Evolutionary conservation across 2,329 filamentous ascomycete species (phyloP).

Genomic region (Pseudocercospora eumusae): DNA sequence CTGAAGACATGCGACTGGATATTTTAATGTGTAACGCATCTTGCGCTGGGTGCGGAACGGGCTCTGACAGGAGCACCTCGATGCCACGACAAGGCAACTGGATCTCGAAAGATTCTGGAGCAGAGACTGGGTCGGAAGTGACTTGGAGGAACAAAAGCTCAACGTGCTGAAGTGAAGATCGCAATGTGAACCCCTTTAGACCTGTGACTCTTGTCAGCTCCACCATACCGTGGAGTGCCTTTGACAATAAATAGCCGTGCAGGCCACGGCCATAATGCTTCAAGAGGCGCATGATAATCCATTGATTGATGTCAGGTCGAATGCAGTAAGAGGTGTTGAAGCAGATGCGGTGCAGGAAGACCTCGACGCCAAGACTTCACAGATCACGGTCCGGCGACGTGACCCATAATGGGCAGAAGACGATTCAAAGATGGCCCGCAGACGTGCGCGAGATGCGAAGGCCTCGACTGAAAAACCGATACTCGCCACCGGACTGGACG

Average conservation of each 20-base stretch:
- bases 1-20: conserved; percentile 45
- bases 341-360: background rate
- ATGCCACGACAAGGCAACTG: background rate
- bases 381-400: background rate
- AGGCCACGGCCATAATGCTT: background rate
- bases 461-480: background rate
- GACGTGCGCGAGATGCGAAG: background rate
- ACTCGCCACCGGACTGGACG: background rate
- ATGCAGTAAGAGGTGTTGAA: background rate
- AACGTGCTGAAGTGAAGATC: background rate
- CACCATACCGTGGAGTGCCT: background rate
- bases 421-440: background rate
- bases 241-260: background rate
- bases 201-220: background rate
- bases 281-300: background rate
- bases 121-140: background rate
- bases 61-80: background rate
- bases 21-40: background rate
- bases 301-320: background rate
- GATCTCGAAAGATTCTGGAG: background rate
- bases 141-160: background rate
- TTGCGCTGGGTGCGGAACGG: background rate
- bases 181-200: background rate
- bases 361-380: background rate
- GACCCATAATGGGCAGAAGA: background rate